These are phyloP conservation scores for Heracleum sosnowskyi DNA, from an alignment of 129 eudicot genomes.

Conservation along the genomic window DNA sequence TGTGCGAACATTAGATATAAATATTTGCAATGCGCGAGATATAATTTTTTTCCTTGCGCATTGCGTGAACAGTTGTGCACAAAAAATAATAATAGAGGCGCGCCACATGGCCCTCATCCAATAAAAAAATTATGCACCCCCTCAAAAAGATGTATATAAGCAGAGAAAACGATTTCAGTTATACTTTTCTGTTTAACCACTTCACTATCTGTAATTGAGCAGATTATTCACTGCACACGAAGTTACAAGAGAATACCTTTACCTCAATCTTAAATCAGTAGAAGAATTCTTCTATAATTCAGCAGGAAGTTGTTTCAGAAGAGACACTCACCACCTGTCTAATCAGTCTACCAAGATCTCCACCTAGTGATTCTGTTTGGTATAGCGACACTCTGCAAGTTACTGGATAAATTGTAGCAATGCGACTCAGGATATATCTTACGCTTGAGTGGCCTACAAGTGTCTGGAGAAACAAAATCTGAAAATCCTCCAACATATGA, in stretches of 20 bases:
- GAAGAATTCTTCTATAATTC: neutral
- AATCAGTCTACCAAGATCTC: neutral
- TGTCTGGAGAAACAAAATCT: constrained; percentile 14
- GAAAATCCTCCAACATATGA: constrained; percentile 15
- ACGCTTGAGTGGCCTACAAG: constrained; percentile 9
- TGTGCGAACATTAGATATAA: no score
- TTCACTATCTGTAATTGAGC: neutral
- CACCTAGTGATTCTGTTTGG: neutral
- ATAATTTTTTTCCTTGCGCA: neutral
- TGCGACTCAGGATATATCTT: constrained; percentile 1
- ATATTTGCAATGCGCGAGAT: no score
- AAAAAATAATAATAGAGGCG: neutral
- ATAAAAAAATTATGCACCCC: neutral
- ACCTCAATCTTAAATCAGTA: neutral
- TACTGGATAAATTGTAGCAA: constrained; percentile 4
- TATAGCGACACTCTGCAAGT: constrained; percentile 1
- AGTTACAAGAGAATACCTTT: constrained; percentile 5
- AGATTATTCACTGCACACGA: constrained; percentile 7
- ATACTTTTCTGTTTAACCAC: neutral
- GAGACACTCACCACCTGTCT: neutral
- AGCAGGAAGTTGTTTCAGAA: constrained; percentile 4
- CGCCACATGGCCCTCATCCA: neutral
- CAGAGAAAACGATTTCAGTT: neutral
- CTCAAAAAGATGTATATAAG: neutral
- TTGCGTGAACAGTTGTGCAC: neutral